These are phyloP conservation scores for Polyplosphaeria fusca DNA, from an alignment of 495 filamentous ascomycete species.

Conservation along the genomic window DNA sequence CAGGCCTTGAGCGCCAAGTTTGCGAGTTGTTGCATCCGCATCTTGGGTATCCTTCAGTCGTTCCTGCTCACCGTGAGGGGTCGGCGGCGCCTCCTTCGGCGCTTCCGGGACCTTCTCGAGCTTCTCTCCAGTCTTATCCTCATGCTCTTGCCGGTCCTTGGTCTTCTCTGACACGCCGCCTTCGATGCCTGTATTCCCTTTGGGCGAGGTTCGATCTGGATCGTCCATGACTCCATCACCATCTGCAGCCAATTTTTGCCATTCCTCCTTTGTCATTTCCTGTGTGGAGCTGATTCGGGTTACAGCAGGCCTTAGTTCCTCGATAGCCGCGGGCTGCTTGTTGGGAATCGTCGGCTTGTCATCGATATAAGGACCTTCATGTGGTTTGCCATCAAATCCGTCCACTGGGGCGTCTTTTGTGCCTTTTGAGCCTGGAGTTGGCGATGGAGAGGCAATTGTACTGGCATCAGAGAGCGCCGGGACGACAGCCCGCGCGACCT, in stretches of 20 bases:
- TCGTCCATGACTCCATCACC: conserved; percentile 94
- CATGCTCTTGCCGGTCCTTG: conserved; percentile 61
- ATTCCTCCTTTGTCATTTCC: conserved; percentile 32
- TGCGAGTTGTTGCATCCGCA: conserved; percentile 39
- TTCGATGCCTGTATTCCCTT: conserved; percentile 82
- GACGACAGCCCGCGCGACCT: conserved; percentile 28
- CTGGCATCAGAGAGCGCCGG: conserved; percentile 13
- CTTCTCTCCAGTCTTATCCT: conserved; percentile 57
- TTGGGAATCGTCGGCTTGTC: conserved; percentile 37
- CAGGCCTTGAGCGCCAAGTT: conserved; percentile 54
- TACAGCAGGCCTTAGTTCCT: conserved; percentile 37
- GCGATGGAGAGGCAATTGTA: conserved; percentile 32
- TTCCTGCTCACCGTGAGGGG: conserved; percentile 76
- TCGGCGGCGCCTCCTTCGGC: conserved; percentile 78
- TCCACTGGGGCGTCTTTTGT: conserved; percentile 91
- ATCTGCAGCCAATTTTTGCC: conserved; percentile 43
- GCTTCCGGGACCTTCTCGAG: conserved; percentile 71
- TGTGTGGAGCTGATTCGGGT: conserved; percentile 33
- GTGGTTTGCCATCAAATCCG: conserved; percentile 92
- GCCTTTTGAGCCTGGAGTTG: conserved; percentile 46
- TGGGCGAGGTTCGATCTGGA: conserved; percentile 65
- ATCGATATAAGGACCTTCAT: conserved; percentile 68
- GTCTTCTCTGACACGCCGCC: conserved; percentile 83
- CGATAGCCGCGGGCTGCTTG: conserved; percentile 46
- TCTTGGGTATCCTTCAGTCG: conserved; percentile 43